Percentiles rank a stretch among this genome's conserved stretches.
Conservation (phyloP, 495 filamentous ascomycete species). For the Trichoderma virens region DNA sequence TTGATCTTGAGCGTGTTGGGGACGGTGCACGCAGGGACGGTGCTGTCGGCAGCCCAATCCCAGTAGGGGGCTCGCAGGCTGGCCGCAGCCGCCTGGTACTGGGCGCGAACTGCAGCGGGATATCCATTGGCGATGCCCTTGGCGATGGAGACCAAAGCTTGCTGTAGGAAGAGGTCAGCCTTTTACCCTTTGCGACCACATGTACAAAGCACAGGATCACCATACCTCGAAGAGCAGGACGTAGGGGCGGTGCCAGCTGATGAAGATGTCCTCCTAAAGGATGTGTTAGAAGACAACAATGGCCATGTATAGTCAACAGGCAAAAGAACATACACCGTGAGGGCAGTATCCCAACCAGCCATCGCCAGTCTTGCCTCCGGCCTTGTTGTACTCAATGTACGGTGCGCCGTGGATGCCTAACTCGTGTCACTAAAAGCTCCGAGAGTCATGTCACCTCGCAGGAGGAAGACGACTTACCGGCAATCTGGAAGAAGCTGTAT, state of each 20-base stretch:
- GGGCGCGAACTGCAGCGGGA: slow-evolving; percentile 15
- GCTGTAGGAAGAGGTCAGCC: slow-evolving; percentile 22
- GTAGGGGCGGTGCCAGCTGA: slow-evolving; percentile 36
- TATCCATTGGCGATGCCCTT: slow-evolving; percentile 27
- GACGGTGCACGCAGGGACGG: slow-evolving; percentile 20
- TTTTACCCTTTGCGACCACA: too few species aligned
- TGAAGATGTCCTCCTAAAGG: slow-evolving; percentile 29
- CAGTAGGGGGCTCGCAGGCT: slow-evolving; percentile 34
- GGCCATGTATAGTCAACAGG: not conserved
- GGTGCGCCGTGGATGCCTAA: slow-evolving; percentile 46
- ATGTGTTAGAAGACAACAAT: slow-evolving; percentile 11
- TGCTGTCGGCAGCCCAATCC: slow-evolving; percentile 31
- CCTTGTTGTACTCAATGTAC: slow-evolving; percentile 39
- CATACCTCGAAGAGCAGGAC: slow-evolving; percentile 34
- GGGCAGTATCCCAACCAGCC: slow-evolving; percentile 39
- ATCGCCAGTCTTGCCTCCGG: slow-evolving; percentile 27
- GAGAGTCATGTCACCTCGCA: slow-evolving; percentile 14
- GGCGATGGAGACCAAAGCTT: slow-evolving; percentile 30
- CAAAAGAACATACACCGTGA: slow-evolving; percentile 29
- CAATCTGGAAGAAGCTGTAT: slow-evolving; percentile 39
- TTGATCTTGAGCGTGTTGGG: slow-evolving; percentile 23
- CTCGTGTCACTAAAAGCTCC: not conserved
- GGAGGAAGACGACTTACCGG: slow-evolving; percentile 26
- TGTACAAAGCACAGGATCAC: not conserved
- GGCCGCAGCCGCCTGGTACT: slow-evolving; percentile 27